Base-by-base conservation (phyloP, 176 grass and related monocot species). In the Eremochloa ophiuroides region DNA sequence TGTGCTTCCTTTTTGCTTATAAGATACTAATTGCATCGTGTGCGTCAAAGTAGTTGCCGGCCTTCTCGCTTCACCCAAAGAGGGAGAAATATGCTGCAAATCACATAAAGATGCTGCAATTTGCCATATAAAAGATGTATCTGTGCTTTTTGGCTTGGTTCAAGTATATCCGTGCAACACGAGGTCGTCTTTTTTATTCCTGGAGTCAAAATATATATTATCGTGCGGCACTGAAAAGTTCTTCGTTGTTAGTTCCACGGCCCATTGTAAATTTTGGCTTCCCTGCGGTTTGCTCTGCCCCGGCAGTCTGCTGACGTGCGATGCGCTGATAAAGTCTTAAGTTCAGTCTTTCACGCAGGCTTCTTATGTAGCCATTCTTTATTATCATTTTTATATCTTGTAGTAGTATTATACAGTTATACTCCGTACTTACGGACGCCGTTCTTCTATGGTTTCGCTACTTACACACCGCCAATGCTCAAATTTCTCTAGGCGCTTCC, bases 51-150 rank as follows among this genome's bases (percentile, higher is more conserved):
- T 2, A 55, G 22, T 6, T 70, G 62, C 40, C 20, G 41, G 13
- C 78, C 47, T 81, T 68, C 37, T 75, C 28, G 38, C 37, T 56
- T 75, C 71, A 61, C 16, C 78, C 28, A 23, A 33, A n/a, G 43
- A 48, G 66, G 68, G 27, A 26, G 15, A 53, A 70, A 31, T 22
- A 14, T 44, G 37, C 17, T 48, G 18, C 16, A 13, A 72, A 47
- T 34, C 20, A n/a, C 50, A n/a, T 55, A 75, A 62, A 30, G 41
- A 20, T 47, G 39, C 27, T 63, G 18, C 23, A 18, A 84, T 47
- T 83, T 68, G 23, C 2, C n/a, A 26, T 44, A 60, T 6, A 51
- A 81, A 70, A 59, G 4, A 12, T 40, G 4, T 68, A 68, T 56
- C 1, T 56, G 5, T 34, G 28, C n/a, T 14, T 76, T 75, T 81